Conservation (phyloP, 257 asterid genomes). For the Petunia axillaris region DNA sequence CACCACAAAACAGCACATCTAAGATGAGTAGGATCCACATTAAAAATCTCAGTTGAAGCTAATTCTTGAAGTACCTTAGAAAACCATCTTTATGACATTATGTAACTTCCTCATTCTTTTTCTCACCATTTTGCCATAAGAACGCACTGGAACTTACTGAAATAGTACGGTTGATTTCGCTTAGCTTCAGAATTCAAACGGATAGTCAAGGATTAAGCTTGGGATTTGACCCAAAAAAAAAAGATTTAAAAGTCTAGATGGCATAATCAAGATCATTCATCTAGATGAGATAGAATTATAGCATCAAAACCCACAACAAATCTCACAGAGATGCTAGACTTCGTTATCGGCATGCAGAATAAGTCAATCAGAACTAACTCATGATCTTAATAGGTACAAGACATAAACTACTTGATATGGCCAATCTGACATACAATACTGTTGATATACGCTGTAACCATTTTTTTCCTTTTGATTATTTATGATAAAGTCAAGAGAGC, state of each 20-base stretch:
- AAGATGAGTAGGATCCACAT: neutral
- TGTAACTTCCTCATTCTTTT: neutral
- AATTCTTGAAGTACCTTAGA: neutral
- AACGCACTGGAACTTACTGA: neutral
- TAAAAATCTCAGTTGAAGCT: neutral
- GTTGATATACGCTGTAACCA: neutral
- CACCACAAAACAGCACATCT: conserved; percentile 19
- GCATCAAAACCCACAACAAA: conserved; percentile 5
- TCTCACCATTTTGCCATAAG: neutral
- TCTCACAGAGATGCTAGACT: conserved; percentile 1
- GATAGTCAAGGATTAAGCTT: neutral
- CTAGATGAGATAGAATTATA: neutral
- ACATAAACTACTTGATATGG: conserved; percentile 13
- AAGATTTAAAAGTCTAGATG: neutral
- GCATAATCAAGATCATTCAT: conserved; percentile 12
- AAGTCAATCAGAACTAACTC: neutral
- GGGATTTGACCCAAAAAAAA: conserved; percentile 7
- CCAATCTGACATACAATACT: neutral
- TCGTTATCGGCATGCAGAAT: neutral
- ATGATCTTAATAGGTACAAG: neutral
- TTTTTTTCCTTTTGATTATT: neutral
- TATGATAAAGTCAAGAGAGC: neutral
- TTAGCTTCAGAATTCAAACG: neutral
- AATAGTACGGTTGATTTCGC: neutral
- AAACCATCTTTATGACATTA: neutral